Evolutionary conservation across 225 moss, liverwort and hornwort genomes (phyloP).

Genomic region (Neckera pumila): DNA sequence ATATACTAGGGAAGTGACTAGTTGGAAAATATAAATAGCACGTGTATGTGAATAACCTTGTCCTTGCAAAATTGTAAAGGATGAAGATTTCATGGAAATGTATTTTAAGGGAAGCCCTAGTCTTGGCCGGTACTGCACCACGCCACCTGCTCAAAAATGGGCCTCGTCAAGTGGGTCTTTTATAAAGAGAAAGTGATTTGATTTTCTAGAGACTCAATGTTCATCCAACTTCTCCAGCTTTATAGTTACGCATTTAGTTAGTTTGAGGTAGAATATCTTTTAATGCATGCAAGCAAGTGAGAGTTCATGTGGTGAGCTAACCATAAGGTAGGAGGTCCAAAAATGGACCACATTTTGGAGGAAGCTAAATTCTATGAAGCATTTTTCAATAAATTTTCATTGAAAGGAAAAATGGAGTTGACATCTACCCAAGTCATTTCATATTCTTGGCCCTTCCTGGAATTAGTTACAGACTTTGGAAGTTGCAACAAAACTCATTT

Average conservation of each 20-base stretch:
- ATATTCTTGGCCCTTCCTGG: too few species aligned
- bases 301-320: not conserved
- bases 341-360: too few species aligned
- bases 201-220: not conserved
- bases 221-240: not conserved
- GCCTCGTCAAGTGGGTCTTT: accelerated
- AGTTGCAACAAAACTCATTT: too few species aligned
- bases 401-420: too few species aligned
- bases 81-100: not conserved
- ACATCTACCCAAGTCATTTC: too few species aligned
- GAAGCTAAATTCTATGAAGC: too few species aligned
- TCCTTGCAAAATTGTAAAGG: not conserved
- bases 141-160: accelerated
- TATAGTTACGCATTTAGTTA: not conserved
- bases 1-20: not conserved
- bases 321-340: too few species aligned
- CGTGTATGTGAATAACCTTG: too few species aligned
- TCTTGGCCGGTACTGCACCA: accelerated
- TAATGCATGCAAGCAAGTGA: not conserved
- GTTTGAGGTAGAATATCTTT: not conserved
- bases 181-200: accelerated
- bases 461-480: too few species aligned
- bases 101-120: accelerated
- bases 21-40: not conserved
- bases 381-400: too few species aligned